Evolutionary conservation across 1,284 basidiomycete species (phyloP).

Genomic region (Trichosporon ovoides): DNA sequence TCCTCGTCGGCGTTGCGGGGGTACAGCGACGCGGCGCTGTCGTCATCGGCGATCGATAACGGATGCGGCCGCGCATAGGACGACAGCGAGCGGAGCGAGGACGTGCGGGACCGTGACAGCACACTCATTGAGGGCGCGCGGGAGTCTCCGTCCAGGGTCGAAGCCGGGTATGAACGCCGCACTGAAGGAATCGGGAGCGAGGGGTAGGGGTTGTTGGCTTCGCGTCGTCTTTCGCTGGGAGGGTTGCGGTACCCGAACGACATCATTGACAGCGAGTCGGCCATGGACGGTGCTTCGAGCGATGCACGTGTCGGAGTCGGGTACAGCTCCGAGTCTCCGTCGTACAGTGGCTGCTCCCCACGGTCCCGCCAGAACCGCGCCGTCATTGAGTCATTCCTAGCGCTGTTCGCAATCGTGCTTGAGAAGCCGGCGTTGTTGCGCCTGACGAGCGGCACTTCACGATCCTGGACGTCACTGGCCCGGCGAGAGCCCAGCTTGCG

Average conservation of each 20-base stretch:
- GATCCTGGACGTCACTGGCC: conserved; percentile 20
- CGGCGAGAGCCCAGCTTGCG: conserved; percentile 59
- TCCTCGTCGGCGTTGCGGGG: conserved; percentile 75
- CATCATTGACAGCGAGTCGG: conserved; percentile 43
- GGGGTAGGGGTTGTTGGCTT: conserved; percentile 45
- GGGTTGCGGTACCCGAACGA: conserved; percentile 22
- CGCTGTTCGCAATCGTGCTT: not conserved
- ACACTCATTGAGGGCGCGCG: conserved; percentile 23
- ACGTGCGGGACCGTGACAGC: conserved; percentile 29
- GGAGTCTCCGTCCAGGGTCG: conserved; percentile 28
- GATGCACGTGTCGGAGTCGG: not conserved
- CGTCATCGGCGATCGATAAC: conserved; percentile 22
- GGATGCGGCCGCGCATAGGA: conserved; percentile 14
- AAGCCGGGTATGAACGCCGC: conserved; percentile 21
- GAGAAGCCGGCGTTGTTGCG: conserved; percentile 4
- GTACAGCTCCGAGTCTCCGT: not conserved
- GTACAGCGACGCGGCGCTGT: conserved; percentile 9
- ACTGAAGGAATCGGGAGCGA: conserved; percentile 36
- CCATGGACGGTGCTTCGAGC: conserved; percentile 13
- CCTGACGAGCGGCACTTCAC: conserved; percentile 8
- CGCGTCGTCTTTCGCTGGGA: conserved; percentile 25
- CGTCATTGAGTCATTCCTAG: not conserved
- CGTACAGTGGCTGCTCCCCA: conserved; percentile 19
- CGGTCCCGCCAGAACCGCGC: conserved; percentile 4
- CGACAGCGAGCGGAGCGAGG: conserved; percentile 27